These are phyloP conservation scores for Emergomyces pasteurianus DNA, from an alignment of 2,329 filamentous ascomycete species.

Conservation along the genomic window DNA sequence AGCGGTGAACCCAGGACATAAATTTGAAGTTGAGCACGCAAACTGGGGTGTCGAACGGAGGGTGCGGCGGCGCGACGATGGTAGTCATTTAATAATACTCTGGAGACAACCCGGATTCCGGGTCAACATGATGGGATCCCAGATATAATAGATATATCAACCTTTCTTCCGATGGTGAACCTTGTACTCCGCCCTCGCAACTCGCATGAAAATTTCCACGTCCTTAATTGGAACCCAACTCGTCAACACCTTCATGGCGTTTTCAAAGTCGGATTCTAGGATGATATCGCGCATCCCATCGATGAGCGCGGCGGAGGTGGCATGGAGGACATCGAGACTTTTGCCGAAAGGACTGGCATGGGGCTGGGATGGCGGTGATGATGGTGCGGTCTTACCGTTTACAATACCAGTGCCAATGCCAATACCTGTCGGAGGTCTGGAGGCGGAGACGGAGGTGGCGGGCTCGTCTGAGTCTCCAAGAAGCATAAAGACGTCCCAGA, in stretches of 20 bases:
- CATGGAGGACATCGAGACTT: constrained; percentile 79
- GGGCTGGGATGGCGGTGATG: constrained; percentile 12
- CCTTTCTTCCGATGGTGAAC: constrained; percentile 41
- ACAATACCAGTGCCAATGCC: constrained; percentile 10
- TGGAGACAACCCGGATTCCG: not conserved
- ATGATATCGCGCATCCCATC: constrained; percentile 82
- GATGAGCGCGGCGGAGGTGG: constrained; percentile 77
- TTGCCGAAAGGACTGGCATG: constrained; percentile 39
- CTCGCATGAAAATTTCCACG: constrained; percentile 84
- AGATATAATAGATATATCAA: not conserved
- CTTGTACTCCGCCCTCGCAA: constrained; percentile 80
- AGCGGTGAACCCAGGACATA: not conserved
- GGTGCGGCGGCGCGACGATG: not conserved
- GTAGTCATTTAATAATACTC: not conserved
- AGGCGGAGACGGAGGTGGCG: constrained; percentile 8
- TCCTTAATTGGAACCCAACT: constrained; percentile 91
- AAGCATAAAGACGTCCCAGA: constrained; percentile 97
- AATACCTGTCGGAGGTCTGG: constrained; percentile 17
- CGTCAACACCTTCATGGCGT: constrained; percentile 92
- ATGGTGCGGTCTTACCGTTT: constrained; percentile 10
- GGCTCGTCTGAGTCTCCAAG: constrained; percentile 60
- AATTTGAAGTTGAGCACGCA: not conserved
- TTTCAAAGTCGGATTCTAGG: constrained; percentile 89
- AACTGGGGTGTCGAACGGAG: not conserved
- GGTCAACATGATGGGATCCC: not conserved